Evolutionary conservation across 495 filamentous ascomycete genomes (phyloP).

Genomic region (Glonium stellatum): DNA sequence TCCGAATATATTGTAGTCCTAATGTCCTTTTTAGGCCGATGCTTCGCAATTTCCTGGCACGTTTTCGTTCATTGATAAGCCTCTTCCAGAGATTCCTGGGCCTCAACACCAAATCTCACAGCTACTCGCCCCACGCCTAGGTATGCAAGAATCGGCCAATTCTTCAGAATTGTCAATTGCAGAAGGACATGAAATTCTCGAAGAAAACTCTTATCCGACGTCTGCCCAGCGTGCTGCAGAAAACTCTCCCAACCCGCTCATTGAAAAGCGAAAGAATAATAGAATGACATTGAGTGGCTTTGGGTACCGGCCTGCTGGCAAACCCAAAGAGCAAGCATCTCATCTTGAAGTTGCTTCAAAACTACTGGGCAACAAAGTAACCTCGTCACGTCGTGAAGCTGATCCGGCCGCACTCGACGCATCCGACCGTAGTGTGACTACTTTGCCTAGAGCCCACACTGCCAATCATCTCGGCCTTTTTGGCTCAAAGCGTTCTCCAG

Average conservation of each 20-base stretch:
- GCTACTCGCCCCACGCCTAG: background rate
- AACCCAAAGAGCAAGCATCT: too few species aligned
- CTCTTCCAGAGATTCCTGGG: background rate
- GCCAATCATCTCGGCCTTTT: background rate
- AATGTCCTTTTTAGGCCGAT: background rate
- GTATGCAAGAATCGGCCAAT: background rate
- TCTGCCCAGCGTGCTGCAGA: too few species aligned
- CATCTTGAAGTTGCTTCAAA: too few species aligned
- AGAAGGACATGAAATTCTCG: too few species aligned
- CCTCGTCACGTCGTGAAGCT: too few species aligned
- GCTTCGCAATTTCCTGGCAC: background rate
- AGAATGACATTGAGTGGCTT: too few species aligned
- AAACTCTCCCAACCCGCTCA: too few species aligned
- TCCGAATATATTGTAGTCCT: background rate
- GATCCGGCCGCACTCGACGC: background rate
- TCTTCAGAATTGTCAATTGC: background rate
- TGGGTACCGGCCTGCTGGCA: too few species aligned
- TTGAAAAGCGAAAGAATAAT: too few species aligned
- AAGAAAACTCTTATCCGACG: too few species aligned
- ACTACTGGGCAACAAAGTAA: too few species aligned
- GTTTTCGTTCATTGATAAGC: background rate
- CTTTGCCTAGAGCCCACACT: background rate
- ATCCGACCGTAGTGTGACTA: background rate
- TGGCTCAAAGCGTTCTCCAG: background rate
- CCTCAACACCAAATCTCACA: background rate